Base-by-base conservation (phyloP, 2,329 filamentous ascomycete genomes). In the Aureobasidium zeae region DNA sequence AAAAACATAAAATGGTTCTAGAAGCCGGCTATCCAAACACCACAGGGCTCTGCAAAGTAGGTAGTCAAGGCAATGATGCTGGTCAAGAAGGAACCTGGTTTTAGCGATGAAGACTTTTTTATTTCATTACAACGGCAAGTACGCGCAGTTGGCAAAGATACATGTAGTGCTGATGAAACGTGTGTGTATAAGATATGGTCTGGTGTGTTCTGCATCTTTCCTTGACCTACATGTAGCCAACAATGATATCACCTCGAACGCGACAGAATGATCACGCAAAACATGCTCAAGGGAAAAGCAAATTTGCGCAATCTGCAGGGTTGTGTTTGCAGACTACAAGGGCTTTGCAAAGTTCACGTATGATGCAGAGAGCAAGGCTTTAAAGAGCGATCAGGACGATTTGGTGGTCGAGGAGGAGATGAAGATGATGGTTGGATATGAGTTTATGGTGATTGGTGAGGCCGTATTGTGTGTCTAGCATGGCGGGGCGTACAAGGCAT, bases 371-470 rank as follows among this genome's bases (percentile, higher is more conserved):
- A 61, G 59, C 17, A 66, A 66, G n/a, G 64, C 60, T 7, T 44
- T 60, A 44, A 56, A 54, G 47, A 55, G 57, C 7, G 58, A 59
- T 44, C 58, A 60, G 51, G 55, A 58, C 38, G 59, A 60, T 35
- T 61, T 60, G 36, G 58, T 58, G 57, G 54, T 59, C n/a, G 56
- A 60, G 41, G 50, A 52, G 11, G 58, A 59, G 49, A 61, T 61
- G 58, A 54, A 59, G 52, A 68, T 69, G 64, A 66, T 68, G 64
- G 63, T 67, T 12, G 64, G 66, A 4, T 66, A 69, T 47, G 64
- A 69, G 52, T 65, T 60, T 46, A 57, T 65, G 54, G 50, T 65
- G 21, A 58, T 65, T 20, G 57, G 63, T 15, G 51, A 62, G 37
- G 59, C n/a, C n/a, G n/a, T n/a, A n/a, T n/a, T n/a, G n/a, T n/a